Evolutionary conservation across 2,329 filamentous ascomycete species (phyloP).

Genomic region (Didymella exigua): DNA sequence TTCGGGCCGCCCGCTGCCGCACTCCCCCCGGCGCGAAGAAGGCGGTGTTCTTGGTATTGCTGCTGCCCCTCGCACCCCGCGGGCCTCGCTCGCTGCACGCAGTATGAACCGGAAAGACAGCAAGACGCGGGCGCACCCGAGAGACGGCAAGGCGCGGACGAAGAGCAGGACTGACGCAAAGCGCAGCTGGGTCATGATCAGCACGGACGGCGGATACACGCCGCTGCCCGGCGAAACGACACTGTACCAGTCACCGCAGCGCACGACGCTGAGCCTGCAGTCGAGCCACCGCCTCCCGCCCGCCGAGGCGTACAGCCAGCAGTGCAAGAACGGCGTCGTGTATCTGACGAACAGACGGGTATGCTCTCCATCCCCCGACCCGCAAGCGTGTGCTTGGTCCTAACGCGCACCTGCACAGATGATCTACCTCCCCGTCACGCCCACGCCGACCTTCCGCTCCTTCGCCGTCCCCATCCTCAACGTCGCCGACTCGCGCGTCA

Average conservation of each 20-base stretch:
- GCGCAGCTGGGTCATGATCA: constrained; percentile 89
- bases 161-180: constrained; percentile 43
- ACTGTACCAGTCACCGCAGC: constrained; percentile 77
- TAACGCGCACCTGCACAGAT: constrained; percentile 63
- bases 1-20: neutral
- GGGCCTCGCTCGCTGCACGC: constrained; percentile 4
- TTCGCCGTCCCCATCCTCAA: constrained; percentile 90
- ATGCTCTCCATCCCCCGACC: constrained; percentile 41
- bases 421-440: constrained; percentile 80
- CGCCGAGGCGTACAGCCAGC: constrained; percentile 68
- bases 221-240: constrained; percentile 83
- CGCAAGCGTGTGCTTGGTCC: neutral
- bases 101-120: no score
- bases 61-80: constrained; percentile 23
- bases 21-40: neutral
- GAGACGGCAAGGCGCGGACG: no score
- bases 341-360: constrained; percentile 88
- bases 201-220: constrained; percentile 73
- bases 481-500: constrained; percentile 82
- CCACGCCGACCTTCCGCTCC: constrained; percentile 74
- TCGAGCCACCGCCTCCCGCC: constrained; percentile 70
- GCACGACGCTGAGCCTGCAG: constrained; percentile 77
- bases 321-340: constrained; percentile 74
- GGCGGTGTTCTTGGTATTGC: constrained; percentile 7
- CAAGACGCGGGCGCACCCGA: no score